These are phyloP conservation scores for Bassia scoparia DNA, from an alignment of 148 eudicot species.

Conservation along the genomic window DNA sequence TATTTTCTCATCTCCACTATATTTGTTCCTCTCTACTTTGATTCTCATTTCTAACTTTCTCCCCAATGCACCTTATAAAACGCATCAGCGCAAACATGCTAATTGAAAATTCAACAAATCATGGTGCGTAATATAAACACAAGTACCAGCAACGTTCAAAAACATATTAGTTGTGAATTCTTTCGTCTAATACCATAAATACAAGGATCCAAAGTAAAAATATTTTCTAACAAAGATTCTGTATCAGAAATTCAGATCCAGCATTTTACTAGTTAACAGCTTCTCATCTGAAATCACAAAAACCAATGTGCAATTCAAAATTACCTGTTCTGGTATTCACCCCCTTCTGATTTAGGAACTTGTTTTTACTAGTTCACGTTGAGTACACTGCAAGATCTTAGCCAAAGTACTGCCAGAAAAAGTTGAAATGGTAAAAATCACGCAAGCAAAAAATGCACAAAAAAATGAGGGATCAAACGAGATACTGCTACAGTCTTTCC, in stretches of 20 bases:
- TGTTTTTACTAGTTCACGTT: conserved; percentile 42
- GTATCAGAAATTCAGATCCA: background rate
- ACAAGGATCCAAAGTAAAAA: background rate
- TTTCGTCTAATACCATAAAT: background rate
- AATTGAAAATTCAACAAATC: background rate
- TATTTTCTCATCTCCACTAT: no score
- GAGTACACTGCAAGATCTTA: conserved; percentile 41
- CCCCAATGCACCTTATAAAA: background rate
- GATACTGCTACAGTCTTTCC: conserved; percentile 61
- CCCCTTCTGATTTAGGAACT: conserved; percentile 30
- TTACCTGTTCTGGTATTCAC: conserved; percentile 73
- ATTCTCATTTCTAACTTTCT: background rate
- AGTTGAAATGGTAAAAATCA: conserved; percentile 4
- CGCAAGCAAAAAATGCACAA: conserved; percentile 8
- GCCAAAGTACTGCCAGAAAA: conserved; percentile 54
- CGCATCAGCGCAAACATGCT: background rate
- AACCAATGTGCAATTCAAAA: background rate
- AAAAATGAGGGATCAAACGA: background rate
- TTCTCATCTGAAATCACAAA: background rate
- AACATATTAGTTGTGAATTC: background rate
- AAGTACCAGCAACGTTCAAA: no score
- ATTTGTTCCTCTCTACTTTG: no score
- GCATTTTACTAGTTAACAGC: background rate
- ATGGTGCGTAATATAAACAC: no score
- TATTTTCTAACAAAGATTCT: background rate